Evolutionary conservation across 2,329 filamentous ascomycete genomes (phyloP).

Genomic region (Chrysoporthe cubensis): DNA sequence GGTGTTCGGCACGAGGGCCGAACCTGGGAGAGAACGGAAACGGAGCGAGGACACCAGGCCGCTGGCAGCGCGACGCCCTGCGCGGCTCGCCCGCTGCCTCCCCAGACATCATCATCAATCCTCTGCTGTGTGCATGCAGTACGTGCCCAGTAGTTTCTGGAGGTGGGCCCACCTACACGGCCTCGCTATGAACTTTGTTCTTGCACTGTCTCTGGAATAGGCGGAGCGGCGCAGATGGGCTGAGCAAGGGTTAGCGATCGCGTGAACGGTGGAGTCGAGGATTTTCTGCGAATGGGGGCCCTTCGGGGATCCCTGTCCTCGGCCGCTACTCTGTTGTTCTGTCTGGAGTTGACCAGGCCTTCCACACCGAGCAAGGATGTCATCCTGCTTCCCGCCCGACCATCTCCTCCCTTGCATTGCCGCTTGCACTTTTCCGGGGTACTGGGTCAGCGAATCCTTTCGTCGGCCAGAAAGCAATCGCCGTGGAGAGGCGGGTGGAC

Average conservation of each 20-base stretch:
- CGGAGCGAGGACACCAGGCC: neutral
- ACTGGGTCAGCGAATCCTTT: slow-evolving; percentile 11
- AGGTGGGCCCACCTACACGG: neutral
- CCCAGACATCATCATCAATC: neutral
- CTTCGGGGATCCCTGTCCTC: neutral
- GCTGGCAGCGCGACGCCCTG: neutral
- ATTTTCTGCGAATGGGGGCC: neutral
- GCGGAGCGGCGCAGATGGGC: slow-evolving; percentile 20
- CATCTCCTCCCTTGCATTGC: slow-evolving; percentile 12
- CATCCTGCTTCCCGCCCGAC: slow-evolving; percentile 9
- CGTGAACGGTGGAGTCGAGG: slow-evolving; percentile 25
- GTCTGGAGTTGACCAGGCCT: neutral
- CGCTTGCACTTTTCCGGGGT: slow-evolving; percentile 17
- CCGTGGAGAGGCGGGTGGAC: neutral
- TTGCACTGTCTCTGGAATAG: slow-evolving; percentile 19
- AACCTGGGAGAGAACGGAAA: neutral
- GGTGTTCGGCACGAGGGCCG: neutral
- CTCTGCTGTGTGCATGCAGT: neutral
- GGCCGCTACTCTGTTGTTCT: neutral
- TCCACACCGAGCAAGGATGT: slow-evolving; percentile 7
- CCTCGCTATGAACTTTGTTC: neutral
- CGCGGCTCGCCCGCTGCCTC: neutral
- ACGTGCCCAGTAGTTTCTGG: neutral
- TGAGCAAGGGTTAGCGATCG: slow-evolving; percentile 24
- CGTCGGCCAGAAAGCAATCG: neutral